Evolutionary conservation across 441 rosid genomes (phyloP), one percentile per base, ranked within the genome.

Genomic region (Geranium incanum): DNA sequence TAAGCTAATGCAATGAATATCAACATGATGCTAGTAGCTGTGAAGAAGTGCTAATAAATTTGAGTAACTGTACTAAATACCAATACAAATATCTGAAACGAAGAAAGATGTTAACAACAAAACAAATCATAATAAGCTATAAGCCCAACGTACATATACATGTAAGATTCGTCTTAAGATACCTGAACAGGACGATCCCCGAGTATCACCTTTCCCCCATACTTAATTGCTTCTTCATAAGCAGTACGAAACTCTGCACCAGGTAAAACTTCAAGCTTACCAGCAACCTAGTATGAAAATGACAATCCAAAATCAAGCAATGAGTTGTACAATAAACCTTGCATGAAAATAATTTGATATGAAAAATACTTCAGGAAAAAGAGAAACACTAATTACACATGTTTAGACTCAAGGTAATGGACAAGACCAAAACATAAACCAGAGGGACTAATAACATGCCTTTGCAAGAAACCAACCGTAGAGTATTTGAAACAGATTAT

Each of bases 111-210:
- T 37, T 2, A 39, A 5, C 45, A 39, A 39, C 4, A 9, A 39
- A 39, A 9, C 4, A 5, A 6, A 43, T 8, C 11, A 43, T 43
- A 11, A 8, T 43, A 6, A n/a, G n/a, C n/a, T n/a, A n/a, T n/a
- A n/a, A n/a, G n/a, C n/a, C n/a, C n/a, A n/a, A n/a, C n/a, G n/a
- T n/a, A n/a, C n/a, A n/a, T n/a, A n/a, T n/a, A n/a, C n/a, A n/a
- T n/a, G n/a, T n/a, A n/a, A n/a, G n/a, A n/a, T n/a, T n/a, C n/a
- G n/a, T n/a, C n/a, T n/a, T n/a, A n/a, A n/a, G 11, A 7, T 70
- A 79, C 87, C 81, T 88, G 85, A 36, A 89, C 85, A 28, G 88
- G 95, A 62, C 97, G 97, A 87, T 94, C 99, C 71, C 99, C 99
- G 69, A 92, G 92, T 73, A 90, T 74, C 72, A 92, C 95, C 78